These are phyloP conservation scores for Fusarium drepaniforme DNA, from an alignment of 2,329 filamentous ascomycete species.

Conservation along the genomic window DNA sequence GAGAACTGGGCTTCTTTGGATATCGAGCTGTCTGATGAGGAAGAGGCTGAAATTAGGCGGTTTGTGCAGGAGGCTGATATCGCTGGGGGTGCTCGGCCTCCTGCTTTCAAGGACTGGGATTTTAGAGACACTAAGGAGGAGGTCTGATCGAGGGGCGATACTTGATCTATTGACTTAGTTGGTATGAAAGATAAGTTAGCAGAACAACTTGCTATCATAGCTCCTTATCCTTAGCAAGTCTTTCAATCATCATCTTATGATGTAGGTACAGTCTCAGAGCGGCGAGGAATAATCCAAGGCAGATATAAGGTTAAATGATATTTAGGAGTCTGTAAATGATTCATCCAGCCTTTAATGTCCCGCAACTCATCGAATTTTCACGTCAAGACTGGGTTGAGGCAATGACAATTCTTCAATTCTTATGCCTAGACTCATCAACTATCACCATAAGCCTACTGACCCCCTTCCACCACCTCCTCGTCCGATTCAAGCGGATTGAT, in stretches of 20 bases:
- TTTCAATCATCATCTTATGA: neutral
- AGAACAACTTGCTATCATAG: neutral
- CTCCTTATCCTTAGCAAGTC: neutral
- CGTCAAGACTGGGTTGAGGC: neutral
- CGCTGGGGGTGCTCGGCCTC: slow-evolving; percentile 1
- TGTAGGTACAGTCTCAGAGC: neutral
- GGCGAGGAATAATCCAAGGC: neutral
- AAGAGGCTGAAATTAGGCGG: slow-evolving; percentile 45
- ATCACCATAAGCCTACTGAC: neutral
- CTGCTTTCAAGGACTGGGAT: neutral
- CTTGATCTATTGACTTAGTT: neutral
- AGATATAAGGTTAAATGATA: neutral
- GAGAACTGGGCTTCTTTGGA: slow-evolving; percentile 53
- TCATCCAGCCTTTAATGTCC: too few relatives aligned
- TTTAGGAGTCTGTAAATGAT: neutral
- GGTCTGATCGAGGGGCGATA: neutral
- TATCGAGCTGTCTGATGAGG: slow-evolving; percentile 45
- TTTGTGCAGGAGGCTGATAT: slow-evolving; percentile 25
- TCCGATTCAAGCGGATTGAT: neutral
- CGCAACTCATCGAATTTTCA: neutral
- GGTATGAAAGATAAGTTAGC: neutral
- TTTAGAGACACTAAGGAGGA: slow-evolving; percentile 14
- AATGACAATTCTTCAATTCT: neutral
- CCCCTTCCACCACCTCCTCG: neutral
- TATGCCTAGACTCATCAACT: neutral